These are phyloP conservation scores for Naganishia vaughanmartiniae DNA, from an alignment of 768 basidiomycete species.

Conservation along the genomic window DNA sequence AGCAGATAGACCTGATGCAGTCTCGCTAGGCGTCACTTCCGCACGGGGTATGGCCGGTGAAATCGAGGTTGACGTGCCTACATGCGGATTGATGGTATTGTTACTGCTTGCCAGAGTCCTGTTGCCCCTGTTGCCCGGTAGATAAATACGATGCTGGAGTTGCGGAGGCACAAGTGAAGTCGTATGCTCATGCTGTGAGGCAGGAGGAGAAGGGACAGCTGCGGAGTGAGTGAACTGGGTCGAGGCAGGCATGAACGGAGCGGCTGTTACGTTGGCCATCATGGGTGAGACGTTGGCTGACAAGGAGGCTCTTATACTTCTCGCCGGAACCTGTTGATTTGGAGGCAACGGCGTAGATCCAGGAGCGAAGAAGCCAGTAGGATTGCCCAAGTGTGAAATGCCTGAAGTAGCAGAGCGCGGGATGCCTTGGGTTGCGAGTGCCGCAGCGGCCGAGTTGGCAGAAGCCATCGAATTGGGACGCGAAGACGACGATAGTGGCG, in stretches of 20 bases:
- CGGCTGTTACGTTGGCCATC: conserved; percentile 33
- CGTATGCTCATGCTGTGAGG: conserved; percentile 33
- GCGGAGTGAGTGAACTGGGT: not conserved
- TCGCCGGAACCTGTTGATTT: not conserved
- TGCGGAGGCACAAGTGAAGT: conserved; percentile 49
- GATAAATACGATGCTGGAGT: conserved; percentile 51
- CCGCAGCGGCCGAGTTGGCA: conserved; percentile 28
- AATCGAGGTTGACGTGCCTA: conserved; percentile 27
- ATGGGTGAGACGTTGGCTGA: conserved; percentile 28
- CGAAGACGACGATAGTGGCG: not conserved
- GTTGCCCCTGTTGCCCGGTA: conserved; percentile 34
- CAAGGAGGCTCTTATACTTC: conserved; percentile 7
- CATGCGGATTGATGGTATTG: conserved; percentile 33
- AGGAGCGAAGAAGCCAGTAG: conserved; percentile 30
- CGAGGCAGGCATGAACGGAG: conserved; percentile 31
- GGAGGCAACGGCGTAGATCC: not conserved
- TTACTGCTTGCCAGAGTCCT: not conserved
- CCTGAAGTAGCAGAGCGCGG: conserved; percentile 22
- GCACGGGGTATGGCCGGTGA: conserved; percentile 14
- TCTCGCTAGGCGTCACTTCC: not conserved
- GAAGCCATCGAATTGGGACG: conserved; percentile 24
- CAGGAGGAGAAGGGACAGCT: not conserved
- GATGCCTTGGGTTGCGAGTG: conserved; percentile 32
- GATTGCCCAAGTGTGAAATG: conserved; percentile 32
- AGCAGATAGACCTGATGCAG: not conserved